Base-by-base conservation (phyloP, 2,329 filamentous ascomycete species). In the Nemania serpens region DNA sequence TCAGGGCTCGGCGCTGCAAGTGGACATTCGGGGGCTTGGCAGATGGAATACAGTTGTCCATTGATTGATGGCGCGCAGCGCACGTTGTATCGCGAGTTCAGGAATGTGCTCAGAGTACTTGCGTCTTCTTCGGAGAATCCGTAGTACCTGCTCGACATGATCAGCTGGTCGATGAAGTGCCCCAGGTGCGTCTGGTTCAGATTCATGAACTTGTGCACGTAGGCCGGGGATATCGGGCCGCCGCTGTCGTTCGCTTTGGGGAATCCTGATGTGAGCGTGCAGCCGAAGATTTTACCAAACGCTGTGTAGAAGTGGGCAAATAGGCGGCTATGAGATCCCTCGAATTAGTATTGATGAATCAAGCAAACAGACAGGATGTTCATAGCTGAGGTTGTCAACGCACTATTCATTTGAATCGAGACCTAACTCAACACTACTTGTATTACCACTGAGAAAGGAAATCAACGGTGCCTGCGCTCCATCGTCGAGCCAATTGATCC, bases 141-240 rank as follows among this genome's bases (percentile, higher is more conserved):
- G 12, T 25, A 46, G 29, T 51, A 58, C 17, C 46, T 43, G 48
- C 47, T 58, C 39, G 55, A 45, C 17, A 58, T 12, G 25, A 43
- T 58, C 34, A 58, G 29, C 46, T 58, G 55, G 22, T 58, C 29
- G 33, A 58, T 58, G 47, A 58, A 58, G 22, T 58, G 39, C 4
- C 55, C 47, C 13, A 58, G 55, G 12, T 58, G 3, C 17, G 55
- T 58, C 34, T 58, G 55, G 25, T 58, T 58, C n/a, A 58, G 55
- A n/a, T 52, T 58, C 55, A 58, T 58, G 55, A 46, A 58, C 48
- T 58, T 58, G 20, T 58, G 55, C 18, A 58, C 55, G 47, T 58
- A 58, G 13, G 55, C 55, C 13, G 48, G 55, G 11, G 47, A 37
- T 22, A 58, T 52, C 6, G 47, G 55, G 22, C 9, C 29, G 25